These are phyloP conservation scores for Rhamnella rubrinervis DNA, from an alignment of 331 rosid genomes.

Conservation along the genomic window DNA sequence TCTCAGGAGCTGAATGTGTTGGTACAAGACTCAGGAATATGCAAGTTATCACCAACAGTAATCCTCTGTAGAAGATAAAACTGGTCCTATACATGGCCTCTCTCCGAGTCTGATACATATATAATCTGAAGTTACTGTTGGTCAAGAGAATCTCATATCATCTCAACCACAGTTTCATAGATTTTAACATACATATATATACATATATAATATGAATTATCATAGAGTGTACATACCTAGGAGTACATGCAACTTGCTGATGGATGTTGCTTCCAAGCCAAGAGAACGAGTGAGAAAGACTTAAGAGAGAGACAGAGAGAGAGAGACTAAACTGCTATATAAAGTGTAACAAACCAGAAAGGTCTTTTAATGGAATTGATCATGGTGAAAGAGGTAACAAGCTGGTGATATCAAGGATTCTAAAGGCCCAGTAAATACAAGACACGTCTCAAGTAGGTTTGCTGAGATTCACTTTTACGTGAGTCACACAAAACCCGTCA, in stretches of 20 bases:
- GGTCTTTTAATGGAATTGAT: no score
- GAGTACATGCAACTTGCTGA: conserved; percentile 2
- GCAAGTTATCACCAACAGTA: conserved; percentile 4
- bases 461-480: no score
- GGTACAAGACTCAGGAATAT: conserved; percentile 28
- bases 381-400: no score
- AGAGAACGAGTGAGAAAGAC: background rate
- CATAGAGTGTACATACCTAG: no score
- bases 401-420: no score
- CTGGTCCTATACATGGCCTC: conserved; percentile 19
- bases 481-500: no score
- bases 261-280: conserved; percentile 20
- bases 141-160: background rate
- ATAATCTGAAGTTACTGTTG: background rate
- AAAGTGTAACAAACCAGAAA: no score
- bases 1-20: conserved; percentile 60
- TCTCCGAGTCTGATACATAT: background rate
- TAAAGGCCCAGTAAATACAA: no score
- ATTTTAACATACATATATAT: background rate
- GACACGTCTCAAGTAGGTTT: no score
- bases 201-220: background rate
- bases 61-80: background rate
- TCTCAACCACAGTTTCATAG: background rate
- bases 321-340: no score
- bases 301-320: background rate